Conservation (phyloP, 2,329 filamentous ascomycete genomes). For the Aureobasidium namibiae region DNA sequence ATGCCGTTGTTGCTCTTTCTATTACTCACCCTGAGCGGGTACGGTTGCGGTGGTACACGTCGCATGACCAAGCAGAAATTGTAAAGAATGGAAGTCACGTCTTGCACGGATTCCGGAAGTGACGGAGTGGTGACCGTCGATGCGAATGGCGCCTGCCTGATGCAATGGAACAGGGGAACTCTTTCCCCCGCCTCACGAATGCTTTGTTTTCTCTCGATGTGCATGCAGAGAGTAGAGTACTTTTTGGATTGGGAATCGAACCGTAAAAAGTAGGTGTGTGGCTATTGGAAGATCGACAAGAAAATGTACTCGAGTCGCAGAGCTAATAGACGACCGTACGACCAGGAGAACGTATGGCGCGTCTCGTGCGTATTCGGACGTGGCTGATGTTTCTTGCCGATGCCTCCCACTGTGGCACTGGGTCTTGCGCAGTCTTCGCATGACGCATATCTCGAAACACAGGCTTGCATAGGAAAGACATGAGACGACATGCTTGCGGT, state of each 20-base stretch:
- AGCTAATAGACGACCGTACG: neutral
- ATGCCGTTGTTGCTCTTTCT: neutral
- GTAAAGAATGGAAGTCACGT: neutral
- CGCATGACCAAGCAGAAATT: slow-evolving; percentile 1
- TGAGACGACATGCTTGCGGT: neutral
- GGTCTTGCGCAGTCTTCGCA: neutral
- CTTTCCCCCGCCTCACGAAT: neutral
- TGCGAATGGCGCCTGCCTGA: slow-evolving; percentile 2
- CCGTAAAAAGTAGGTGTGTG: neutral
- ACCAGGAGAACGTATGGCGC: neutral
- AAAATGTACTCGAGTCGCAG: neutral
- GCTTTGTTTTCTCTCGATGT: neutral
- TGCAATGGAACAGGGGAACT: slow-evolving; percentile 2
- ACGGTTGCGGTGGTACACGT: neutral
- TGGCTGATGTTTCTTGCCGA: neutral
- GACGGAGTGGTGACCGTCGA: neutral
- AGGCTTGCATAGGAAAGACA: neutral
- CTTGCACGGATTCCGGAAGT: neutral
- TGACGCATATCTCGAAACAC: slow-evolving; percentile 4
- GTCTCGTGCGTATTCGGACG: neutral
- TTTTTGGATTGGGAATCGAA: neutral
- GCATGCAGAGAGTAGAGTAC: neutral
- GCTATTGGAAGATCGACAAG: neutral
- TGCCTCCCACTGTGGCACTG: neutral
- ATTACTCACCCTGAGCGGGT: neutral